Base-by-base conservation (phyloP, 2,329 filamentous ascomycete species). In the Fusarium pseudocircinatum region DNA sequence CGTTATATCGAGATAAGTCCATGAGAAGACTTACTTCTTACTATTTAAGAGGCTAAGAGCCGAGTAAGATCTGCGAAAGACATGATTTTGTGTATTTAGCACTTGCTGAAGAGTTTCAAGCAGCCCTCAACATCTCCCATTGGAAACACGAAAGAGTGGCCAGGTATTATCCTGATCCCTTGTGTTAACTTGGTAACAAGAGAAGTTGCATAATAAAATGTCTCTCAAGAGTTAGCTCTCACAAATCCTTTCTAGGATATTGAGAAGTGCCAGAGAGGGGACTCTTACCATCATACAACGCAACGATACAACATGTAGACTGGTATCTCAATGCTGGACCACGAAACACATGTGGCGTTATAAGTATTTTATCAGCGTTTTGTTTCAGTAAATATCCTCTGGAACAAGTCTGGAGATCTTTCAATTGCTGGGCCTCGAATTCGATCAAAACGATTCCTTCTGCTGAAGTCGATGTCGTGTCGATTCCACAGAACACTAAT, bases 11-110 rank as follows among this genome's bases (percentile, higher is more conserved):
- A 34, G 12, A 20, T 7, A 20, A 20, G n/a, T 2, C 8, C 6
- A 15, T 15, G n/a, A 2, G 13, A 2, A 3, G 16, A 20, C 2
- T 2, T 4, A 11, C 2, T 8, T 20, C 2, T 12, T n/a, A 7
- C 4, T 36, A 11, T 15, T 2, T 15, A 3, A 18, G 3, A 52
- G 16, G 13, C 6, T 20, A 22, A 52, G 2, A 36, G 30, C 9
- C 2, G 4, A 20, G n/a, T 0, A 36, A 20, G 9, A 36, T 26
- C 4, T 8, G 16, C 15, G n/a, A 15, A 12, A 11, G 6, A 12
- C 6, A 5, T 8, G 16, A 4, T 26, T 10, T 24, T 20, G 8
- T 24, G 2, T 14, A 34, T 34, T 0, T 11, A 6, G 30, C n/a
- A 15, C 16, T 8, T 22, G n/a, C 7, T 15, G 4, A 22, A 26